These are phyloP conservation scores for Tricholoma bakamatsutake DNA, from an alignment of 768 basidiomycete species.

Conservation along the genomic window DNA sequence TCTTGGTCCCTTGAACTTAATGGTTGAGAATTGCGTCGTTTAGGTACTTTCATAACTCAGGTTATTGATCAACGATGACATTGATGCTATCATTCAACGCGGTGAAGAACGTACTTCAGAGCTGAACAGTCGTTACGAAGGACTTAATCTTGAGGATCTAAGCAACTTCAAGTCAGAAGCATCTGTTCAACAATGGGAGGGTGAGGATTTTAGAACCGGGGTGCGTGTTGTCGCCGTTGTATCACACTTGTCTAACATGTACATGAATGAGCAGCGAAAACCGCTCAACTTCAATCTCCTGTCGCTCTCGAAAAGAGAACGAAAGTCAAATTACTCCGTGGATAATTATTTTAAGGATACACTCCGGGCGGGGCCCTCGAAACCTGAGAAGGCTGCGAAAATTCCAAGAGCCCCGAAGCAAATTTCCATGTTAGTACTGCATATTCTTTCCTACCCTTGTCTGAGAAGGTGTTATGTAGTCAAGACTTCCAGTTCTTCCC, in stretches of 20 bases:
- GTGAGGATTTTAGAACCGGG: conserved; percentile 83
- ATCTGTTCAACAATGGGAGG: conserved; percentile 91
- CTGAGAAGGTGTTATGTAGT: conserved; percentile 29
- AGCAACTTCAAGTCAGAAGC: conserved; percentile 97
- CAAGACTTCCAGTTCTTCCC: conserved; percentile 99
- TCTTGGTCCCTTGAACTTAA: conserved; percentile 4
- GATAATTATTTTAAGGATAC: conserved; percentile 95
- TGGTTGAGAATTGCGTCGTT: background rate
- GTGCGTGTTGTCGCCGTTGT: conserved; percentile 30
- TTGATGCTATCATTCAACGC: conserved; percentile 86
- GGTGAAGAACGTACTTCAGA: conserved; percentile 89
- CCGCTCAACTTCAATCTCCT: conserved; percentile 68
- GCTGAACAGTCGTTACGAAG: conserved; percentile 89
- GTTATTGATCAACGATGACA: conserved; percentile 78
- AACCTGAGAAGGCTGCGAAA: conserved; percentile 77
- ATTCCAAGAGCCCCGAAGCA: conserved; percentile 85
- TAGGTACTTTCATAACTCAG: conserved; percentile 29
- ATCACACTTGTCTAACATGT: background rate
- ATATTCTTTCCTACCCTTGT: conserved; percentile 4
- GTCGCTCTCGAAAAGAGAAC: conserved; percentile 88
- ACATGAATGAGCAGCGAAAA: conserved; percentile 43
- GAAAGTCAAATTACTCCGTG: conserved; percentile 91
- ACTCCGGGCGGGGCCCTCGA: conserved; percentile 72
- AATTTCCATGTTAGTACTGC: conserved; percentile 59
- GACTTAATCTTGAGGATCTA: conserved; percentile 88